Percentiles rank a stretch among this genome's conserved stretches.
Evolutionary conservation across 352 stramenopile species (phyloP).

Genomic region (Blastocystis sp.): DNA sequence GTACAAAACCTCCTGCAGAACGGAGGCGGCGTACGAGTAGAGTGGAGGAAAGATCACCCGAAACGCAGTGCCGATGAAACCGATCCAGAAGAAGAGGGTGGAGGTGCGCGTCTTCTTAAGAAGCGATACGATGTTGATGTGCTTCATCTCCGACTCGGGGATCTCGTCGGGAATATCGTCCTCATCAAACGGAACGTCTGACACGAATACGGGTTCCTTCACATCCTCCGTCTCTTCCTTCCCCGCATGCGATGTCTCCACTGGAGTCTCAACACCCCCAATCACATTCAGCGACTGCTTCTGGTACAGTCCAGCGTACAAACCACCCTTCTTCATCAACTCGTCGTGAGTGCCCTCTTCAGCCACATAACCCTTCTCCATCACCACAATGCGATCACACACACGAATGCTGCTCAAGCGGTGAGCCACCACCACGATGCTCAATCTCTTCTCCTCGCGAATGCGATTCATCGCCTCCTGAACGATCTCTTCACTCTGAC

Average conservation of each 20-base stretch:
- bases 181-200: not conserved
- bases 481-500: slow-evolving; percentile 82
- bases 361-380: slow-evolving; percentile 86
- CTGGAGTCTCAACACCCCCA: no score
- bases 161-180: slow-evolving; percentile 15
- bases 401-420: slow-evolving; percentile 89
- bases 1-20: not conserved
- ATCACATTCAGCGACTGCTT: no score
- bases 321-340: slow-evolving; percentile 81
- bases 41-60: not conserved
- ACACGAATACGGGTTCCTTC: not conserved
- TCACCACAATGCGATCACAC: slow-evolving; percentile 91
- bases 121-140: not conserved
- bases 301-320: slow-evolving; percentile 81
- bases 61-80: not conserved
- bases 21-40: slow-evolving; percentile 10
- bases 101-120: not conserved
- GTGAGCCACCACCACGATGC: slow-evolving; percentile 91
- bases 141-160: not conserved
- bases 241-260: not conserved
- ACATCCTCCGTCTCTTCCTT: not conserved
- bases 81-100: slow-evolving; percentile 18
- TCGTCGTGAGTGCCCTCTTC: slow-evolving; percentile 90
- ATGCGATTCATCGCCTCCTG: slow-evolving; percentile 81
- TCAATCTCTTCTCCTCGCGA: slow-evolving; percentile 78